These are phyloP conservation scores for Juncus inflexus DNA, from an alignment of 176 grass and related monocot species.

Conservation along the genomic window DNA sequence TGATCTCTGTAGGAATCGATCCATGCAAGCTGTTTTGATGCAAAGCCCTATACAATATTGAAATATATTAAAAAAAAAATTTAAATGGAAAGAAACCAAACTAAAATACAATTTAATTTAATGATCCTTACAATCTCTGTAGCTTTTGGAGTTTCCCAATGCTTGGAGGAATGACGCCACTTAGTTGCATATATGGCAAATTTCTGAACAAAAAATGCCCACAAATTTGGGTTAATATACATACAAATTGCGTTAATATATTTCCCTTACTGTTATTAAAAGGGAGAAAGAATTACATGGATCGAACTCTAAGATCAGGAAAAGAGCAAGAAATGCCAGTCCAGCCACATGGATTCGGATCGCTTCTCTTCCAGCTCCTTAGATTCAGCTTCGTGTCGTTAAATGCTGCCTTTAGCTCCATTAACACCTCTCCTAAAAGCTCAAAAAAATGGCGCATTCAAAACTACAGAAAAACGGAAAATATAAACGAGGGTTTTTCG, in stretches of 20 bases:
- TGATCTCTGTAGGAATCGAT: constrained; percentile 72
- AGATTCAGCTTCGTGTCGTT: constrained; percentile 59
- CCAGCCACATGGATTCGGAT: constrained; percentile 76
- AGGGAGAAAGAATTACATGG: constrained; percentile 47
- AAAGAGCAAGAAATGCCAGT: constrained; percentile 89
- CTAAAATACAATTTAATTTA: neutral
- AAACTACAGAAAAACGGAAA: neutral
- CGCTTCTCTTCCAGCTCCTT: constrained; percentile 51
- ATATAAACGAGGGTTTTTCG: neutral
- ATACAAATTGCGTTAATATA: no score
- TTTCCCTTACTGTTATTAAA: no score
- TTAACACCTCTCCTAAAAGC: constrained; percentile 59
- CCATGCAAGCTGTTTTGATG: constrained; percentile 98
- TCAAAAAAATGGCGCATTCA: neutral
- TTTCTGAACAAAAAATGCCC: constrained; percentile 39
- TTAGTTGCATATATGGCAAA: constrained; percentile 88
- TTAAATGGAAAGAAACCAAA: neutral
- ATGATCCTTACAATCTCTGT: constrained; percentile 61
- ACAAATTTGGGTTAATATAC: no score
- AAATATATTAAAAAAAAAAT: neutral
- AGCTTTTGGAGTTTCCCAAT: constrained; percentile 78
- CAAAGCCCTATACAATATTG: constrained; percentile 49
- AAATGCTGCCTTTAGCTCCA: constrained; percentile 75
- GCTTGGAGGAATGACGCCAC: constrained; percentile 68
- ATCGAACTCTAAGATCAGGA: constrained; percentile 91